Evolutionary conservation across 1,284 basidiomycete genomes (phyloP).

Genomic region (Ganoderma sinense): DNA sequence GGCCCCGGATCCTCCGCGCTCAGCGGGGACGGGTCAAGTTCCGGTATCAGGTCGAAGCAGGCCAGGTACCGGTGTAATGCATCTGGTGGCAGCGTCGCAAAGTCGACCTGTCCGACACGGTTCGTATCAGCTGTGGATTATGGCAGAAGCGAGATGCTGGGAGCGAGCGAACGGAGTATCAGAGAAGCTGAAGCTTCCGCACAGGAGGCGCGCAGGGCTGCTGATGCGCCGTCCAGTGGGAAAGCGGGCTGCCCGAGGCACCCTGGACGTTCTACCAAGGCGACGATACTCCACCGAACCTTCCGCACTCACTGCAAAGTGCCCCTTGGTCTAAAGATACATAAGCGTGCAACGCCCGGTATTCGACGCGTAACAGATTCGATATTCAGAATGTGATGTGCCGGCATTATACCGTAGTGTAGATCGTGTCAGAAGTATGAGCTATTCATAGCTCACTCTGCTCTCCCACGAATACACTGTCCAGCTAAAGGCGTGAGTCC

Average conservation of each 20-base stretch:
- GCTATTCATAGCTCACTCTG: neutral
- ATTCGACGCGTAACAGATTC: neutral
- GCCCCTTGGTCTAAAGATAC: neutral
- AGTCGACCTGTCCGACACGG: slow-evolving; percentile 64
- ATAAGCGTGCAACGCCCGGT: neutral
- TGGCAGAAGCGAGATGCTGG: slow-evolving; percentile 16
- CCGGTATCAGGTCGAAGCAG: slow-evolving; percentile 73
- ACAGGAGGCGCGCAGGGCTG: slow-evolving; percentile 1
- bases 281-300: slow-evolving; percentile 21
- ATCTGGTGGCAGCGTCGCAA: slow-evolving; percentile 64
- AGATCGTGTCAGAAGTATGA: neutral
- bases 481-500: neutral
- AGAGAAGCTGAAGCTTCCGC: neutral
- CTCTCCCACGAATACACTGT: neutral
- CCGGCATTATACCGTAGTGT: neutral
- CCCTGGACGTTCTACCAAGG: slow-evolving; percentile 18
- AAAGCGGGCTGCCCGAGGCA: slow-evolving; percentile 3
- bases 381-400: neutral
- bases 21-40: slow-evolving; percentile 73
- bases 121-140: slow-evolving; percentile 21
- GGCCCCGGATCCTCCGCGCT: slow-evolving; percentile 70
- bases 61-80: slow-evolving; percentile 74
- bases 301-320: slow-evolving; percentile 6
- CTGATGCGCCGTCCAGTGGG: slow-evolving; percentile 2
- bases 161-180: slow-evolving; percentile 5